Conservation (phyloP, 1,139 yeast species). For the Geotrichum cucujoidarum region DNA sequence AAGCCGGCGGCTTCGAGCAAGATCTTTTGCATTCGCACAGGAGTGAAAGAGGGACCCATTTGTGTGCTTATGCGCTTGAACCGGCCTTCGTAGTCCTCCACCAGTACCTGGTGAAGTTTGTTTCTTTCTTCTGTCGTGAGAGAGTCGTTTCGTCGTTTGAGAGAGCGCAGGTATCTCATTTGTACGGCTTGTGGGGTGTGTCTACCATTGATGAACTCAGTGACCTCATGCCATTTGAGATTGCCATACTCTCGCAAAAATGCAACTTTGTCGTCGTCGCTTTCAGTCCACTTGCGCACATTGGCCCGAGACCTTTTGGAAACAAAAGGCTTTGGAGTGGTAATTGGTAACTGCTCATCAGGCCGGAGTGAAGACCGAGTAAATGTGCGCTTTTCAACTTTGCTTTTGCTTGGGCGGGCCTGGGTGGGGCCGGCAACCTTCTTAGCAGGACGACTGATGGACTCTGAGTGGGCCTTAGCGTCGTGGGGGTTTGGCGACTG, state of each 20-base stretch:
- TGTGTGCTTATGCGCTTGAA: constrained; percentile 37
- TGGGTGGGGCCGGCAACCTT: neutral
- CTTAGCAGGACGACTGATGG: neutral
- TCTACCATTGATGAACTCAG: constrained; percentile 33
- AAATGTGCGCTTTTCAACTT: neutral
- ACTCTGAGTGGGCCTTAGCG: neutral
- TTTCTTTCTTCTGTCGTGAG: constrained; percentile 36
- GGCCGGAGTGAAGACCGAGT: neutral
- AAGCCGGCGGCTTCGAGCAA: constrained; percentile 17
- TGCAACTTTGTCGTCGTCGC: constrained; percentile 39
- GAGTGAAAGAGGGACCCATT: constrained; percentile 31
- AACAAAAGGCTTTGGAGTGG: neutral
- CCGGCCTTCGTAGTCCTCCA: constrained; percentile 41
- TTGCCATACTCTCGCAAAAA: constrained; percentile 38
- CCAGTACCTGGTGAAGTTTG: constrained; percentile 31
- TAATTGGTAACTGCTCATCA: neutral
- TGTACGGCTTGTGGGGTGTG: constrained; percentile 33
- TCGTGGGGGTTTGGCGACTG: neutral
- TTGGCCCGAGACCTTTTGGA: neutral
- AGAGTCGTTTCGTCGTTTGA: constrained; percentile 36
- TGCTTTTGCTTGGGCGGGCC: neutral
- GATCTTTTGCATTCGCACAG: constrained; percentile 16
- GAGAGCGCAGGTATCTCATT: constrained; percentile 41
- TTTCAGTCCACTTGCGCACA: constrained; percentile 34
- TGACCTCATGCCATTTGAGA: constrained; percentile 41